Conservation (phyloP, 768 basidiomycete species). For the Xerocomus brunneocitrinus region DNA sequence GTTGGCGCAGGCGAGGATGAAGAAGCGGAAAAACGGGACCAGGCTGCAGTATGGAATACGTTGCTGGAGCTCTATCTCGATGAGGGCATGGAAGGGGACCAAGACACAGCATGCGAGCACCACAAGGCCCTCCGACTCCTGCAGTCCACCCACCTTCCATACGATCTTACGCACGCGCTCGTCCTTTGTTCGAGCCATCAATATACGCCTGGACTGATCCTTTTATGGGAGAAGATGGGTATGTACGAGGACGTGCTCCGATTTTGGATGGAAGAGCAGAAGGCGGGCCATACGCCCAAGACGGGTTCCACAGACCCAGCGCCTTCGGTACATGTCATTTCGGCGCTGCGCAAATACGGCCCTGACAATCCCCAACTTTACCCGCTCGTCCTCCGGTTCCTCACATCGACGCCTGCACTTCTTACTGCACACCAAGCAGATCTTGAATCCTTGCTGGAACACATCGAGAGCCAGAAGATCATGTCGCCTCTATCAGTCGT, state of each 20-base stretch:
- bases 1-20: constrained; percentile 36
- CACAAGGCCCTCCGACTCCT: constrained; percentile 75
- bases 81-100: constrained; percentile 24
- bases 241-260: constrained; percentile 96
- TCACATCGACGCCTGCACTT: constrained; percentile 77
- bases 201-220: constrained; percentile 81
- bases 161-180: constrained; percentile 89
- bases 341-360: constrained; percentile 73
- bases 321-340: constrained; percentile 52
- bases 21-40: constrained; percentile 57
- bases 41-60: constrained; percentile 91
- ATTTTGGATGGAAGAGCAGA: constrained; percentile 82
- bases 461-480: constrained; percentile 75
- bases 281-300: constrained; percentile 15
- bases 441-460: constrained; percentile 63
- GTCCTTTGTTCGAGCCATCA: constrained; percentile 84
- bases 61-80: constrained; percentile 89
- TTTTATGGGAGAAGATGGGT: constrained; percentile 89
- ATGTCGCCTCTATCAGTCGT: constrained; percentile 89
- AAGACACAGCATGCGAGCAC: constrained; percentile 7
- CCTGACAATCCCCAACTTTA: constrained; percentile 70
- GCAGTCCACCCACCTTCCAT: constrained; percentile 56
- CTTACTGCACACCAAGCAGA: constrained; percentile 69
- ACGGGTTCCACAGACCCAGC: constrained; percentile 20
- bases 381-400: constrained; percentile 81